Percentiles rank a stretch among this genome's conserved stretches.
These are phyloP conservation scores for Fusarium zealandicum DNA, from an alignment of 2,329 filamentous ascomycete species.

Conservation along the genomic window DNA sequence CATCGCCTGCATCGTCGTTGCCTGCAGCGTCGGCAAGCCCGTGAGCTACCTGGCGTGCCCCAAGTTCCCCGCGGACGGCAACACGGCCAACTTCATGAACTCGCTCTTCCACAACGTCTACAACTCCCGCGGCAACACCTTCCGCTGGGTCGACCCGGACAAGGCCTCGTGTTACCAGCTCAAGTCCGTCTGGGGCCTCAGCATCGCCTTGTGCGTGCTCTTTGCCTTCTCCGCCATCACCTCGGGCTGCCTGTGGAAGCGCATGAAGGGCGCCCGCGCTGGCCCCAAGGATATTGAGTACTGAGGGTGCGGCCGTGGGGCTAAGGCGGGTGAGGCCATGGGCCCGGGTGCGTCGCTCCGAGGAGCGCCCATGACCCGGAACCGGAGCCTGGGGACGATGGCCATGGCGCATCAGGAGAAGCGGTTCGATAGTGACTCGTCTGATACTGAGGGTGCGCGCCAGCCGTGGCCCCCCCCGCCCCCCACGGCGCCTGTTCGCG, in stretches of 20 bases:
- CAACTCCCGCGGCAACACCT: slow-evolving; percentile 43
- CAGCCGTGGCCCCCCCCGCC: slow-evolving; percentile 46
- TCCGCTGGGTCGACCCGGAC: slow-evolving; percentile 59
- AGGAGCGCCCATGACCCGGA: slow-evolving; percentile 30
- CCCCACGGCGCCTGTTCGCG: slow-evolving; percentile 47
- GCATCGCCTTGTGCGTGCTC: slow-evolving; percentile 78
- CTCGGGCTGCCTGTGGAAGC: slow-evolving; percentile 68
- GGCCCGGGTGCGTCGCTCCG: slow-evolving; percentile 21
- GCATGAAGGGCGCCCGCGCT: slow-evolving; percentile 54
- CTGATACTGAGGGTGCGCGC: slow-evolving; percentile 41
- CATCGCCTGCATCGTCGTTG: slow-evolving; percentile 78
- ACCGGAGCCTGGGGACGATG: slow-evolving; percentile 49
- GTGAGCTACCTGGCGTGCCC: slow-evolving; percentile 80
- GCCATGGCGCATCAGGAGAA: slow-evolving; percentile 45
- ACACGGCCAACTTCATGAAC: slow-evolving; percentile 54
- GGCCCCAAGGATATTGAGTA: slow-evolving; percentile 57
- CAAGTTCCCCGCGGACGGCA: slow-evolving; percentile 52
- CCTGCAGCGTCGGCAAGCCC: slow-evolving; percentile 79
- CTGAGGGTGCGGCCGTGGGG: slow-evolving; percentile 58
- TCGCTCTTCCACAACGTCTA: slow-evolving; percentile 53
- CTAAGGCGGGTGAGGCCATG: slow-evolving; percentile 27
- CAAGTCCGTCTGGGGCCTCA: slow-evolving; percentile 87
- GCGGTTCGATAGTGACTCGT: slow-evolving; percentile 45
- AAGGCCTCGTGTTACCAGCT: slow-evolving; percentile 79
- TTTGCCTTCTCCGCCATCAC: slow-evolving; percentile 70